Conservation (phyloP, 2,329 filamentous ascomycete species). For the Chaetomiaceae sp. region DNA sequence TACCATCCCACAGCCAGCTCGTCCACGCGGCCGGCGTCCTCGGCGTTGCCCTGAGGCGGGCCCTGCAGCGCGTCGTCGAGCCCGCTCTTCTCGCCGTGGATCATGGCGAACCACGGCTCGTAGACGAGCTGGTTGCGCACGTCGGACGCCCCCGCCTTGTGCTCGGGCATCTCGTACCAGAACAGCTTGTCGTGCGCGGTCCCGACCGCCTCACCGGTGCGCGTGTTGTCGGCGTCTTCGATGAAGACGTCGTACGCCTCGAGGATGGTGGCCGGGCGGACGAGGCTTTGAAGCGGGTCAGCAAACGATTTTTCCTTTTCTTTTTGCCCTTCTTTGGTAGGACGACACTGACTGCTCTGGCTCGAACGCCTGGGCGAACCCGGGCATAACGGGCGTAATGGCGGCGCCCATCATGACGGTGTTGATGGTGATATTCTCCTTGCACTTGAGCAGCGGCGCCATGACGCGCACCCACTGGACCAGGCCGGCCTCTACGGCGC, state of each 20-base stretch:
- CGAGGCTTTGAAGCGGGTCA: neutral
- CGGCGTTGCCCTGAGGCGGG: neutral
- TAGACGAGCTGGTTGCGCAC: neutral
- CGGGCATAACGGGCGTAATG: conserved; percentile 3
- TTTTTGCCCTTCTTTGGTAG: too few species aligned
- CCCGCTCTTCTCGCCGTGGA: conserved; percentile 5
- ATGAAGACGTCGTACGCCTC: conserved; percentile 1
- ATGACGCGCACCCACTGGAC: conserved; percentile 3
- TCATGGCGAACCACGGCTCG: conserved; percentile 6
- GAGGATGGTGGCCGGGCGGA: neutral
- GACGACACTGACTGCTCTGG: neutral
- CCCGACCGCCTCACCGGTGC: conserved; percentile 3
- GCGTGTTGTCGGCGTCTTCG: conserved; percentile 1
- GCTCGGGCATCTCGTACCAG: conserved; percentile 1
- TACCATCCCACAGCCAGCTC: neutral
- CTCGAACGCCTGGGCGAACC: neutral
- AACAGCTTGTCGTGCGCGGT: neutral
- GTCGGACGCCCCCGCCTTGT: neutral
- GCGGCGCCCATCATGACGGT: conserved; percentile 1
- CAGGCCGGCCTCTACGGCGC: neutral
- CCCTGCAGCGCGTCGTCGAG: neutral
- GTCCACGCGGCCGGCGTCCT: neutral
- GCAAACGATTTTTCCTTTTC: too few species aligned
- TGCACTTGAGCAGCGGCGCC: conserved; percentile 2
- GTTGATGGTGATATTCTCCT: conserved; percentile 8